Conservation (phyloP, 1,139 yeast genomes). For the Geotrichum cucujoidarum region DNA sequence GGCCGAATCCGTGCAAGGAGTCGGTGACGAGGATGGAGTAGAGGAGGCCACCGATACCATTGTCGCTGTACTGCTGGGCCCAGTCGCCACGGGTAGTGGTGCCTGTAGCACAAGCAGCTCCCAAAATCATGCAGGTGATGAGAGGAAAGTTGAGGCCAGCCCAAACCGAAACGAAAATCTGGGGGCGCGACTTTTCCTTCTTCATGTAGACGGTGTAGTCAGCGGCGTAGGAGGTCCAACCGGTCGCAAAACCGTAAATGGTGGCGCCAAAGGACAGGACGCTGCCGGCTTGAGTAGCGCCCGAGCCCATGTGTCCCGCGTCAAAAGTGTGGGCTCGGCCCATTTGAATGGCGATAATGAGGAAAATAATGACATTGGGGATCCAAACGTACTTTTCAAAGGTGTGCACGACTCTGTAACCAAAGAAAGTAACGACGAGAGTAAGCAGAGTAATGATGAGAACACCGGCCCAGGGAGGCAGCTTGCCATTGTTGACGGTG, state of each 20-base stretch:
- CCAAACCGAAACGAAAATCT: slow-evolving; percentile 59
- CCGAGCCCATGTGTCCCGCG: slow-evolving; percentile 42
- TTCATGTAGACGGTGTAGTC: slow-evolving; percentile 89
- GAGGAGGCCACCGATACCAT: slow-evolving; percentile 76
- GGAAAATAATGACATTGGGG: slow-evolving; percentile 67
- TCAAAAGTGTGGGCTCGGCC: slow-evolving; percentile 59
- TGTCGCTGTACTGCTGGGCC: slow-evolving; percentile 47
- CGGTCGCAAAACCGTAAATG: slow-evolving; percentile 84
- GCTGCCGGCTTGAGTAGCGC: slow-evolving; percentile 57
- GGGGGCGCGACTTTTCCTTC: slow-evolving; percentile 51
- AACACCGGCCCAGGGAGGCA: slow-evolving; percentile 93
- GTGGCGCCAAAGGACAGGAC: slow-evolving; percentile 84
- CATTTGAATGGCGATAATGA: slow-evolving; percentile 74
- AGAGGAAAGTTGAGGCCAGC: slow-evolving; percentile 65
- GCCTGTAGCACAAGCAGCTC: slow-evolving; percentile 84
- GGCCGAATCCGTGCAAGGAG: slow-evolving; percentile 82
- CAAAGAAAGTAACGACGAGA: slow-evolving; percentile 74
- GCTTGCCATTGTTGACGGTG: slow-evolving; percentile 58
- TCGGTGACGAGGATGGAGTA: slow-evolving; percentile 70
- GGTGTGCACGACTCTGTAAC: slow-evolving; percentile 73
- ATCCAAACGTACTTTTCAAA: slow-evolving; percentile 89
- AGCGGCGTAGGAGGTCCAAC: slow-evolving; percentile 91
- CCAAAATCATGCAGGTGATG: slow-evolving; percentile 68
- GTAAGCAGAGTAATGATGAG: slow-evolving; percentile 65
- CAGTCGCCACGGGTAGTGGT: slow-evolving; percentile 42